Percentiles rank a stretch among this genome's conserved stretches.
These are phyloP conservation scores for Sarcomyxa edulis DNA, from an alignment of 768 basidiomycete species.

Conservation along the genomic window DNA sequence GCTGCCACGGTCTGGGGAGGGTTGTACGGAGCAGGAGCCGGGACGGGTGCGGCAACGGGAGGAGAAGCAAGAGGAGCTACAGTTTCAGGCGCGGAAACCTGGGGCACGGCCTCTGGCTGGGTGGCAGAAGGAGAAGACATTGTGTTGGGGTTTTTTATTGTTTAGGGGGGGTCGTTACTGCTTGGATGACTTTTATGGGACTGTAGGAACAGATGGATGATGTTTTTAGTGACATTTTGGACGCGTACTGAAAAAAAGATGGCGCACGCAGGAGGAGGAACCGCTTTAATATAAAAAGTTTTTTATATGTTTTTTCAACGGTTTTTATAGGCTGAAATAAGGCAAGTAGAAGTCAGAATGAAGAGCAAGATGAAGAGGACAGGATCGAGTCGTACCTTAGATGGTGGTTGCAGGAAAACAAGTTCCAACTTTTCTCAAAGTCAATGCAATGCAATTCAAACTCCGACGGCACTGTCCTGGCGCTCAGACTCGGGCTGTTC, in stretches of 20 bases:
- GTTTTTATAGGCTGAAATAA: conserved; percentile 53
- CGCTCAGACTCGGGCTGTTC: conserved; percentile 1
- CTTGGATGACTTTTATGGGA: conserved; percentile 79
- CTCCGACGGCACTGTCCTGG: conserved; percentile 23
- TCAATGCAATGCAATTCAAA: conserved; percentile 35
- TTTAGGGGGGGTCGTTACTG: conserved; percentile 79
- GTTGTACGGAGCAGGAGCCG: conserved; percentile 56
- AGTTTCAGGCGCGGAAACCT: conserved; percentile 16
- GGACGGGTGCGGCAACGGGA: conserved; percentile 41
- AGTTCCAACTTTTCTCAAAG: conserved; percentile 13
- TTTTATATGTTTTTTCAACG: conserved; percentile 69
- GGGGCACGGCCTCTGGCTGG: conserved; percentile 48
- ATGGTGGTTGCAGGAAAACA: conserved; percentile 62
- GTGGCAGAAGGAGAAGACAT: conserved; percentile 58
- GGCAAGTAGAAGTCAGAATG: conserved; percentile 8
- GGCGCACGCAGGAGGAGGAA: conserved; percentile 68
- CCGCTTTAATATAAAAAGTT: conserved; percentile 60
- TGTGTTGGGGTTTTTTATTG: conserved; percentile 27
- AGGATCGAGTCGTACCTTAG: conserved; percentile 24
- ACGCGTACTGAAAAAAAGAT: conserved; percentile 11
- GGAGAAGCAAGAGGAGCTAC: conserved; percentile 39
- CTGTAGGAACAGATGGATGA: conserved; percentile 31
- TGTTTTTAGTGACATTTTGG: too few relatives aligned
- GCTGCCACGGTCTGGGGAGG: conserved; percentile 51
- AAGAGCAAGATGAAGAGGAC: conserved; percentile 12